Evolutionary conservation across 371 early-diverging fungal species (phyloP).

Genomic region (Paraphysoderma sedebokerense): DNA sequence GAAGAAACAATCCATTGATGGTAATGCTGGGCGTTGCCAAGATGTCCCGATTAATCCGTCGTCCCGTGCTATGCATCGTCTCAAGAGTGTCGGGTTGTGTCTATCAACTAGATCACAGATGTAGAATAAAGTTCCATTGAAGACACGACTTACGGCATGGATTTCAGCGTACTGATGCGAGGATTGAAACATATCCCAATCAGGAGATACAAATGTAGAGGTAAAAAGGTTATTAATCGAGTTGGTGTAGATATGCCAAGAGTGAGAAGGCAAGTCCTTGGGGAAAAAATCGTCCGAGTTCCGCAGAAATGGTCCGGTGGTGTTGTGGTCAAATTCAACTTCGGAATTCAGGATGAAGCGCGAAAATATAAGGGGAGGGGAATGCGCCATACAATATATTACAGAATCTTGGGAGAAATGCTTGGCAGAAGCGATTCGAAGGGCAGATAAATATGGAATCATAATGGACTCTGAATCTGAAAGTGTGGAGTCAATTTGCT

Average conservation of each 20-base stretch:
- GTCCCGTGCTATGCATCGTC: constrained; percentile 6
- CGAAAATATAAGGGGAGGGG: constrained; percentile 10
- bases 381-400: constrained; percentile 26
- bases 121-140: constrained; percentile 25
- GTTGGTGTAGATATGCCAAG: constrained; percentile 29
- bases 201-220: constrained; percentile 7
- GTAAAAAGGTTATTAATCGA: constrained; percentile 17
- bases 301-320: constrained; percentile 1
- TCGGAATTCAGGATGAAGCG: not conserved
- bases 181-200: constrained; percentile 39
- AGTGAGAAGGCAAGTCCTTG: constrained; percentile 15
- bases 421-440: no score
- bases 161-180: constrained; percentile 17
- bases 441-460: no score
- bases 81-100: constrained; percentile 9
- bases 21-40: no score
- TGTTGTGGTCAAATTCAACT: constrained; percentile 1
- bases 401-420: no score
- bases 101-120: constrained; percentile 16
- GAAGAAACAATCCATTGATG: no score
- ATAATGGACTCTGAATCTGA: not conserved
- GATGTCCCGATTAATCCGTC: no score
- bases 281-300: constrained; percentile 30
- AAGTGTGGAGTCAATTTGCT: constrained; percentile 3
- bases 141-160: constrained; percentile 25